Evolutionary conservation across 345 rosid genomes (phyloP), one percentile per base, ranked within the genome.

Genomic region (Anacardium occidentale): DNA sequence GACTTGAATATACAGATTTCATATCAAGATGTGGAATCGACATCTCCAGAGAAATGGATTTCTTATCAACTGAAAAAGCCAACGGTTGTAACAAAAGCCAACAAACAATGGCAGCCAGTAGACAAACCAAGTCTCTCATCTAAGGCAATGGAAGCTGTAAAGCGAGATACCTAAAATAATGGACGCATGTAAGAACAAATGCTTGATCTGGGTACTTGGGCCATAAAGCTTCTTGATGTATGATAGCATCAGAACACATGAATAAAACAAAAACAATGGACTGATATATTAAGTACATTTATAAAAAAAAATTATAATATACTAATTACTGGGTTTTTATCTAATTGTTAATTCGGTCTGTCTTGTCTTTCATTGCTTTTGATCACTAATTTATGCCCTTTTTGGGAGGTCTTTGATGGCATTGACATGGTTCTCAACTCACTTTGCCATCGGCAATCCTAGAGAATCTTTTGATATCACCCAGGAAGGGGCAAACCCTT

Each of bases 381-480:
- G 54, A 42, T 69, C n/a, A 20, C 60, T 60, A 29, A 29, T 29
- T 29, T 29, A 29, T 3, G 32, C 32, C 32, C 32, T 29, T 29
- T 29, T 29, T 29, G 32, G 32, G 32, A 29, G 32, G 32, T 29
- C 32, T 29, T 29, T 29, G n/a, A 1, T 29, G 48, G 32, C 48
- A 9, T 25, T 26, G 66, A 47, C 57, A 53, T 22, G 65, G 22
- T 42, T 68, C 11, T 77, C 13, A 29, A 17, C 51, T 73, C 50
- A 20, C 68, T 29, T 53, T 65, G 51, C 64, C 4, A 34, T 25
- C 44, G 32, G 2, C 32, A 29, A 62, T 24, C 42, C 5, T 4
- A 14, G n/a, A 68, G 61, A 18, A 45, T 59, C 56, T 59, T 56
- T 70, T 57, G 79, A 76, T n/a, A 56, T 70, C 67, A 64, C 79